Evolutionary conservation across 2,329 filamentous ascomycete genomes (phyloP), one percentile per base, ranked within the genome.

Genomic region (Diplodia scrobiculata): DNA sequence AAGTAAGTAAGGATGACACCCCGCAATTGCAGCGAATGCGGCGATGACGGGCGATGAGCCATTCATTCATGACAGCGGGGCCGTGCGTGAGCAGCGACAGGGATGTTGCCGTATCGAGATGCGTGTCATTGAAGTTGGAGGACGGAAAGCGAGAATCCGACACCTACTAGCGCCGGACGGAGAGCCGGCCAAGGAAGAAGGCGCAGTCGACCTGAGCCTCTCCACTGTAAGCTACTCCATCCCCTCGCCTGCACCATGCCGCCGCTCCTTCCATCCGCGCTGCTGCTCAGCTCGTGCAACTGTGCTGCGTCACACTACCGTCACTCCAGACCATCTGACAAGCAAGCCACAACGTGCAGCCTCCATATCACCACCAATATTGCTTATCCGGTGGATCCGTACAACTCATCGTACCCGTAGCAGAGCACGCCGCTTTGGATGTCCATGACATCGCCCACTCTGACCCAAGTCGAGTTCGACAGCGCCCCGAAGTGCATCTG

Each of bases 381-480:
- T 13, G 38, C 32, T 58, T 21, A 36, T 11, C 52, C 4, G 14
- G 4, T n/a, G n/a, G 32, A 4, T 58, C 10, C 13, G 11, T 48
- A 62, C 27, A 50, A n/a, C 38, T 63, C 59, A 17, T 68, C 66
- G 51, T 66, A 63, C 21, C 29, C 55, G 34, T 68, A 68, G 41
- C 63, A 68, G 34, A 68, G 48, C 29, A 63, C 63, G n/a, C 66
- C 60, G 14, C 36, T 29, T 32, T 34, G 63, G 6, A 65, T 65
- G 38, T 67, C 47, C 66, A 68, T 68, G 14, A 60, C 65, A 9
- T 66, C 54, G 1, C 54, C 47, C 10, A 68, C 55, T 14, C 54
- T 53, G 27, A 60, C 55, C 50, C 65, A 66, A 36, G 60, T 55
- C 21, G 63, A 48, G 19, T 55, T 48, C 41, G 48, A 51, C 17